These are phyloP conservation scores for Rhexocercosporidium sp. DNA, from an alignment of 2,329 filamentous ascomycete species.

Conservation along the genomic window DNA sequence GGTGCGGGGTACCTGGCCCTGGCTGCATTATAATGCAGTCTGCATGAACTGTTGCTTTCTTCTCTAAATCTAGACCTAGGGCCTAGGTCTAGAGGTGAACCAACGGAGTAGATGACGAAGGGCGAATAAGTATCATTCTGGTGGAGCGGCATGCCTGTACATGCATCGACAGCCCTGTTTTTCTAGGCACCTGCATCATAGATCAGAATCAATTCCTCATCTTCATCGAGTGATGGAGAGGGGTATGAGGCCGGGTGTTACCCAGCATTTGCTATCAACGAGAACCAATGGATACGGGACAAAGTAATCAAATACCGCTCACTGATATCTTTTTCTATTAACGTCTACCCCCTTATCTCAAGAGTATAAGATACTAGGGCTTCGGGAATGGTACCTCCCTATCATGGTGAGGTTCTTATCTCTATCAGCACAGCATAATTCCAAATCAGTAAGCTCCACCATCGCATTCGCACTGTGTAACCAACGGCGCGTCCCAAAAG, in stretches of 20 bases:
- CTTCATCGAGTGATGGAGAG: not conserved
- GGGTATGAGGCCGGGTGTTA: not conserved
- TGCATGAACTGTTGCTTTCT: too few relatives aligned
- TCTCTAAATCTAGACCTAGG: not conserved
- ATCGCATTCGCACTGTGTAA: constrained; percentile 4
- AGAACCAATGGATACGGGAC: not conserved
- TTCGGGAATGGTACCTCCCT: not conserved
- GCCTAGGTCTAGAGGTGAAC: not conserved
- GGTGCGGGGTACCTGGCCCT: not conserved
- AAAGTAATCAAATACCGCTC: not conserved
- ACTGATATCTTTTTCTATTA: not conserved
- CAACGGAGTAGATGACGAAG: not conserved
- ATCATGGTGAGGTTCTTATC: not conserved
- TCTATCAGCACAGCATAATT: not conserved
- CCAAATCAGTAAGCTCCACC: not conserved
- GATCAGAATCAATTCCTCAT: not conserved
- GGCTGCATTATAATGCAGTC: not conserved
- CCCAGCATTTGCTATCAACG: not conserved
- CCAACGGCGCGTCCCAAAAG: not conserved
- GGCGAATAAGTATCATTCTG: not conserved
- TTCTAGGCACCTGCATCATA: not conserved
- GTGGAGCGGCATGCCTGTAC: constrained; percentile 6
- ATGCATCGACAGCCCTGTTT: constrained; percentile 1
- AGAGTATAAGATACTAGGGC: not conserved
- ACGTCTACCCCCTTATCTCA: not conserved